These are phyloP conservation scores for Wolfiporia cocos DNA, from an alignment of 1,284 basidiomycete genomes.

Conservation along the genomic window DNA sequence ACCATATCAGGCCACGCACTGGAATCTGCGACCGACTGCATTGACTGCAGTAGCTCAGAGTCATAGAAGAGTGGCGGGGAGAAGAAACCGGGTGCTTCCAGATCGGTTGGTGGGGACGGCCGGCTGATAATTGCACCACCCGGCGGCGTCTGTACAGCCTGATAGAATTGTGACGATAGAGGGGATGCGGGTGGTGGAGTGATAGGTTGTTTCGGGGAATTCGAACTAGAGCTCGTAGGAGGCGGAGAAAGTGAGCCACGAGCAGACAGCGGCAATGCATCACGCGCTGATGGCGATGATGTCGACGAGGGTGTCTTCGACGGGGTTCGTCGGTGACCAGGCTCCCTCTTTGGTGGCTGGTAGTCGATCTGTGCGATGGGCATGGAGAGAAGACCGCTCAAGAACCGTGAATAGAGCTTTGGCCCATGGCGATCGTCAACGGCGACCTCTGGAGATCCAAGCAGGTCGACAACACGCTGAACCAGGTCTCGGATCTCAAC, in stretches of 20 bases:
- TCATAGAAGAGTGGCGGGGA: slow-evolving; percentile 51
- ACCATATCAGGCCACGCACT: slow-evolving; percentile 53
- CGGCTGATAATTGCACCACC: background rate
- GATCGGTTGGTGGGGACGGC: slow-evolving; percentile 9
- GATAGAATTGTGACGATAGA: too few species aligned
- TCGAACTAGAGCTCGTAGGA: background rate
- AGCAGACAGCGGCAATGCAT: background rate
- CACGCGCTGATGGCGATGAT: slow-evolving; percentile 4
- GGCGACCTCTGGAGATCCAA: slow-evolving; percentile 58
- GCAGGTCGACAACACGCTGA: slow-evolving; percentile 57
- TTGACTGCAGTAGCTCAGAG: slow-evolving; percentile 51
- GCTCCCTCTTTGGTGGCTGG: slow-evolving; percentile 14
- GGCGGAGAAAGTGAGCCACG: slow-evolving; percentile 7
- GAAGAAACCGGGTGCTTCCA: slow-evolving; percentile 38
- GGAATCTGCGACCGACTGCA: slow-evolving; percentile 50
- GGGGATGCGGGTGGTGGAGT: background rate
- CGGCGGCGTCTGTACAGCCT: background rate
- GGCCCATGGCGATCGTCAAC: slow-evolving; percentile 75
- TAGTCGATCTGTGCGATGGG: slow-evolving; percentile 41
- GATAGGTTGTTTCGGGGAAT: slow-evolving; percentile 1
- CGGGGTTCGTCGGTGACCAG: slow-evolving; percentile 2
- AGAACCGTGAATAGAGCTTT: slow-evolving; percentile 68
- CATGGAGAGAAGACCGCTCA: slow-evolving; percentile 58
- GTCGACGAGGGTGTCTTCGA: slow-evolving; percentile 11
- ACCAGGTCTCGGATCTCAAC: slow-evolving; percentile 54